Base-by-base conservation (phyloP, 768 basidiomycete species). In the Pisolithus sp. region DNA sequence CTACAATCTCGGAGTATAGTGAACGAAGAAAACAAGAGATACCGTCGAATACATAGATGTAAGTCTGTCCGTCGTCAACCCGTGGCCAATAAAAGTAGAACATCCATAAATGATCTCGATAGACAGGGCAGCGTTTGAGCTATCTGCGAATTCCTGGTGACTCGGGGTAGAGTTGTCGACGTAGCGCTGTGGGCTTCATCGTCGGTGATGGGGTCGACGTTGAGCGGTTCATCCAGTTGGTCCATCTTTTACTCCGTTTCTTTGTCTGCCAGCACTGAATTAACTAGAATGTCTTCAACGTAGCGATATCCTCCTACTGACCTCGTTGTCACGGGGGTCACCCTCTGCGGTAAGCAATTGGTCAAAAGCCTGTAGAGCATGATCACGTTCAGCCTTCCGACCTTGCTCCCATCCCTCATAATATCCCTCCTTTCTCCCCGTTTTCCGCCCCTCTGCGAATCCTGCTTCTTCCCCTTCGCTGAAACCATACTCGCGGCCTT, bases 361-460 rank as follows among this genome's bases (percentile, higher is more conserved):
- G 62, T 85, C 80, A 66, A 85, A 81, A 8, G 79, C 79, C 46
- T 77, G 74, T 24, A 81, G 53, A 0, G 81, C 82, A 55, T 73
- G 75, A 42, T 68, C 65, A 28, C 80, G 75, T 63, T 82, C 81
- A 57, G 79, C 77, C 49, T 63, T 70, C 54, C 71, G 66, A 56
- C 76, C 76, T 58, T 69, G 55, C 52, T 62, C 58, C 51, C 62
- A 62, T 10, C 73, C 75, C 7, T 70, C 66, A 23, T 70, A 64
- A 42, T 59, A 68, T 20, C 59, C 69, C 13, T 68, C 64, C 24
- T 63, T 61, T 57, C 55, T 57, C 30, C 69, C 65, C 0, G 49
- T 55, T 49, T 62, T 68, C 4, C 55, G 57, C 5, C 74, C 74
- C 4, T 71, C 66, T 37, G 53, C 46, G 26, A 63, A 51, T 0